phyloP scores from a whole-genome alignment of 2,329 filamentous ascomycete species.

The Thermomyces lanuginosus region DNA sequence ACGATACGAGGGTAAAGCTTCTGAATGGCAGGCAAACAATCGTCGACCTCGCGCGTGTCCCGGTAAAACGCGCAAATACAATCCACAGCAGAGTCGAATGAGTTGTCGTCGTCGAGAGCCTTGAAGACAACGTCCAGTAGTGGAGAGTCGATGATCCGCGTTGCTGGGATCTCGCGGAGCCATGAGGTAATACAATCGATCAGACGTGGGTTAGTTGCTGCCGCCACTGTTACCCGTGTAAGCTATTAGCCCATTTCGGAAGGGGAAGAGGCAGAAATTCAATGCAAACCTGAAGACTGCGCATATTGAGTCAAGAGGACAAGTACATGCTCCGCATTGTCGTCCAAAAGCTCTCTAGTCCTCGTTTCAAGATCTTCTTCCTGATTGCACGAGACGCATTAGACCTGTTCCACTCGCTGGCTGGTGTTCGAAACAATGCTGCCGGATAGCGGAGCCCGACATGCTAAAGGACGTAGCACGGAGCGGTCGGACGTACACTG shows the following conservation, averaged over 20 bases:
- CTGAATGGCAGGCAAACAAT: constrained; percentile 67
- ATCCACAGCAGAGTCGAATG: constrained; percentile 77
- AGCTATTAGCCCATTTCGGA: constrained; percentile 9
- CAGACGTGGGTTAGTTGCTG: constrained; percentile 72
- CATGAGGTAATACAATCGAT: constrained; percentile 94
- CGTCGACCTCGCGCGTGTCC: constrained; percentile 87
- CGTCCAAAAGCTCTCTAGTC: constrained; percentile 75
- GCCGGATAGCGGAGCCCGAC: too few relatives aligned
- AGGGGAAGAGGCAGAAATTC: constrained; percentile 1
- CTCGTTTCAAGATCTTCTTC: constrained; percentile 84
- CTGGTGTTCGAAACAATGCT: constrained; percentile 22
- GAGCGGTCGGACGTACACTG: constrained; percentile 68
- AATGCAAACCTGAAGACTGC: constrained; percentile 60
- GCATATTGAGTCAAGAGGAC: constrained; percentile 77
- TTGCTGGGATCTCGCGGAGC: constrained; percentile 80
- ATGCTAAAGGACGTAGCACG: constrained; percentile 24
- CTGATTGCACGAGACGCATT: constrained; percentile 41
- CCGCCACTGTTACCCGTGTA: constrained; percentile 41
- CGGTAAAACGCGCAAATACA: constrained; percentile 82
- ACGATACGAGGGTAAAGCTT: constrained; percentile 67
- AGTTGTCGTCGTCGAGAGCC: constrained; percentile 56
- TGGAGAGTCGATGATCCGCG: constrained; percentile 68
- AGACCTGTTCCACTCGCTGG: constrained; percentile 27
- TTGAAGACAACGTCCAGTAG: constrained; percentile 67
- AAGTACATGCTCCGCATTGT: constrained; percentile 80